Evolutionary conservation across 1,284 basidiomycete species (phyloP), one percentile per base, ranked within the genome.

Genomic region (Ceratobasidium sp.): DNA sequence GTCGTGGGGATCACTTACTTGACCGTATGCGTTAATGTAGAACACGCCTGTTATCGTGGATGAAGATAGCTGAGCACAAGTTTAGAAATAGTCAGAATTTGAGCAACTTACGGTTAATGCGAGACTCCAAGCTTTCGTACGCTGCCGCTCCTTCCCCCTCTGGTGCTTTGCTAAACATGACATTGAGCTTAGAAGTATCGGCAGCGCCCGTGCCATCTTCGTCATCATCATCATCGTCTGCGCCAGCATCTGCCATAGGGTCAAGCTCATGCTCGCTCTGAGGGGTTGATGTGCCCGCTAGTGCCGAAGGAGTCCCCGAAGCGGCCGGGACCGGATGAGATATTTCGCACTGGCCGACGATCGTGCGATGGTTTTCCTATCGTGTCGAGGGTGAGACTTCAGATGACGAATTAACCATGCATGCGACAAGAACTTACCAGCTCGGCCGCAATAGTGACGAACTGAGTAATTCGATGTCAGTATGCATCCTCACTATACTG

Each of bases 271-370:
- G 67, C 62, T 58, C 75, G 49, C 62, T 73, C 49, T 52, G 69
- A 26, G 73, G 30, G 30, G 47, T 44, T 30, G 72, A 71, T 67
- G 49, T 11, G 6, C 50, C 52, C 18, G 63, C 52, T 8, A 82
- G 77, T n/a, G 75, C 79, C 54, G 70, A 50, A 38, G 54, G 63
- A 72, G 82, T 81, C 41, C 81, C 78, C 62, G 81, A 78, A 18
- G 74, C 70, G 1, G 77, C 77, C 46, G 82, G 80, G 7, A 93
- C 87, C 0, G 97, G 97, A 80, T 99, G 97, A 0, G 95, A 98
- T 76, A 99, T 98, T 79, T 98, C 95, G 80, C 96, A 98, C 82
- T 99, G 97, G 1, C 97, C 97, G 30, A 98, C 90, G 30, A 98
- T 87, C 61, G 87, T 88, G 41, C 86, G 84, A 7, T 91, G 92